phyloP scores from a whole-genome alignment of 202 grass and related monocot genomes.

The Miscanthus sacchariflorus region DNA sequence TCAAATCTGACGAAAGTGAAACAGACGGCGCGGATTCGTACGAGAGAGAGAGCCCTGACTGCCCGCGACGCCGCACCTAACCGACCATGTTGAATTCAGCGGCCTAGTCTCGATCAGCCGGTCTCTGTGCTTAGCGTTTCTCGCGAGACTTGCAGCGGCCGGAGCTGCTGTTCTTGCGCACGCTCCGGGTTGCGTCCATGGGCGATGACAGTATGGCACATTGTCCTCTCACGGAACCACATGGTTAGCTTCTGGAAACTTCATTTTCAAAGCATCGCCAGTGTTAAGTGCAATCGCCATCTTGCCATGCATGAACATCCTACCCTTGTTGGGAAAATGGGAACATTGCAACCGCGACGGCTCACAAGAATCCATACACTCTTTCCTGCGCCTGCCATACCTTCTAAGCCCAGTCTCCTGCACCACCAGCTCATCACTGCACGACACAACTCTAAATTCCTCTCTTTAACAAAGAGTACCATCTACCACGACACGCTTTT shows the following conservation, averaged over 20 bases:
- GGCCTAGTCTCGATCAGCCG: not conserved
- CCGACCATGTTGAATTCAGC: slow-evolving; percentile 3
- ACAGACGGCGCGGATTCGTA: not conserved
- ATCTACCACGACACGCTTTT: not conserved
- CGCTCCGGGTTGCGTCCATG: too few relatives aligned
- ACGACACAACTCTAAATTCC: not conserved
- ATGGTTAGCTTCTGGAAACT: not conserved
- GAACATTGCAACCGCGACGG: not conserved
- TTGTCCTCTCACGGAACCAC: not conserved
- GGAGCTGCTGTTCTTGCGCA: not conserved
- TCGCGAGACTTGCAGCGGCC: not conserved
- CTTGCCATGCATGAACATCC: too few relatives aligned
- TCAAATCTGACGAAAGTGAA: not conserved
- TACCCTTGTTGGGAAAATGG: not conserved
- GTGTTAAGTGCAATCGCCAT: not conserved
- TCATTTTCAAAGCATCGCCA: not conserved
- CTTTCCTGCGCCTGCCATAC: not conserved
- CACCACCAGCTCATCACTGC: not conserved
- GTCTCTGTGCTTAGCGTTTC: not conserved
- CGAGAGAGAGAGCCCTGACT: not conserved
- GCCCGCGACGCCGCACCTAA: slow-evolving; percentile 36
- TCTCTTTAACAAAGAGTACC: not conserved
- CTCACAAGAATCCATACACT: not conserved
- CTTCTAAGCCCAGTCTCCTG: slow-evolving; percentile 49
- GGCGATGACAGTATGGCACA: not conserved